Conservation (phyloP, 192 early-diverging fungal genomes). For the Podila verticillata region DNA sequence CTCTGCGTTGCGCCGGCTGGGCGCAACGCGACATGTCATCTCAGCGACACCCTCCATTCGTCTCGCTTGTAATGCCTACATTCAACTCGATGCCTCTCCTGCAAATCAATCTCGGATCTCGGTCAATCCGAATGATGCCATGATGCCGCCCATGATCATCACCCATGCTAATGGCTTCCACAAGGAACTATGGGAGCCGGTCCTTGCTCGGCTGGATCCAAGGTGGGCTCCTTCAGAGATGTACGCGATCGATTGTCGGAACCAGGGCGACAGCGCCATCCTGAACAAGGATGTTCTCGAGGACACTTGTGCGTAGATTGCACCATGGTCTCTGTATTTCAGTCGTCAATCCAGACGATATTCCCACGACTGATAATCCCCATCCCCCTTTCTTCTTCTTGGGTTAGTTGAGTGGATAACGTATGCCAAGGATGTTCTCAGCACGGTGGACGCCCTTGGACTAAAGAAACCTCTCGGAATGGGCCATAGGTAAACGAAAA, state of each 20-base stretch:
- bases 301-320: constrained; percentile 36
- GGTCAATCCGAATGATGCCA: background rate
- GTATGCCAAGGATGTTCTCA: constrained; percentile 50
- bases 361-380: background rate
- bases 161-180: constrained; percentile 64
- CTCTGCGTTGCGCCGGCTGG: too few species aligned
- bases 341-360: too few species aligned
- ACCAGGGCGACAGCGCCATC: constrained; percentile 61
- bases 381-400: background rate
- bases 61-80: too few species aligned
- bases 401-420: constrained; percentile 56
- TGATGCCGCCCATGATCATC: constrained; percentile 34
- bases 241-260: constrained; percentile 57
- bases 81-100: too few species aligned
- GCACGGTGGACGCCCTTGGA: constrained; percentile 39
- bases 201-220: constrained; percentile 34
- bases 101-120: background rate
- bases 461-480: constrained; percentile 49
- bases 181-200: constrained; percentile 60
- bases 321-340: background rate
- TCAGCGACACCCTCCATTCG: too few species aligned
- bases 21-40: too few species aligned
- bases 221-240: constrained; percentile 25
- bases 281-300: constrained; percentile 47
- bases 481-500: constrained; percentile 59